These are phyloP conservation scores for Claviceps sp. DNA, from an alignment of 2,329 filamentous ascomycete genomes.

Conservation along the genomic window DNA sequence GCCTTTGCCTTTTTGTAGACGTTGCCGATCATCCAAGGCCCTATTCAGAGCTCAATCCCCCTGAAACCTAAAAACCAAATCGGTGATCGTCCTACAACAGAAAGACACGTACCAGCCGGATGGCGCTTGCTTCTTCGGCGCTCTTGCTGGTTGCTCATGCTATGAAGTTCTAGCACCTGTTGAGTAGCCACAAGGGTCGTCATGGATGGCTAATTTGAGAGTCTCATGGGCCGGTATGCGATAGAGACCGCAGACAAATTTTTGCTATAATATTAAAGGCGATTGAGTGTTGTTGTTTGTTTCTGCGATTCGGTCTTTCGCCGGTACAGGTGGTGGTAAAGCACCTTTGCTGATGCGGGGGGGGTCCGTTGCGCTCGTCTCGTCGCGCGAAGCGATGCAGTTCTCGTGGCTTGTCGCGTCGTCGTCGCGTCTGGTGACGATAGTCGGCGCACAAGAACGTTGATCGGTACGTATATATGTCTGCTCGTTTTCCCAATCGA, in stretches of 20 bases:
- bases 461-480: background rate
- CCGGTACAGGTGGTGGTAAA: background rate
- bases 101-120: constrained; percentile 35
- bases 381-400: constrained; percentile 4
- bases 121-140: constrained; percentile 51
- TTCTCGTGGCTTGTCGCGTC: background rate
- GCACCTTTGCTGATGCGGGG: constrained; percentile 5
- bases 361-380: background rate
- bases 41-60: background rate
- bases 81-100: too few species aligned
- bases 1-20: background rate
- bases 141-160: constrained; percentile 53
- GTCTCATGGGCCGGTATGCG: constrained; percentile 2
- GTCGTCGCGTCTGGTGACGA: constrained; percentile 4
- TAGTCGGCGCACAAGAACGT: constrained; percentile 2
- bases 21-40: background rate
- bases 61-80: too few species aligned
- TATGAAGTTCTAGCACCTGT: constrained; percentile 52
- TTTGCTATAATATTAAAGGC: too few species aligned
- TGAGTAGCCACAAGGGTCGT: constrained; percentile 54
- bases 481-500: background rate
- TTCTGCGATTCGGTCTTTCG: background rate
- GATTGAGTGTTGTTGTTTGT: background rate
- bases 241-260: background rate
- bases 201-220: constrained; percentile 42